Conservation (phyloP, 139 green algal genomes). For the Chlorella sp. region DNA sequence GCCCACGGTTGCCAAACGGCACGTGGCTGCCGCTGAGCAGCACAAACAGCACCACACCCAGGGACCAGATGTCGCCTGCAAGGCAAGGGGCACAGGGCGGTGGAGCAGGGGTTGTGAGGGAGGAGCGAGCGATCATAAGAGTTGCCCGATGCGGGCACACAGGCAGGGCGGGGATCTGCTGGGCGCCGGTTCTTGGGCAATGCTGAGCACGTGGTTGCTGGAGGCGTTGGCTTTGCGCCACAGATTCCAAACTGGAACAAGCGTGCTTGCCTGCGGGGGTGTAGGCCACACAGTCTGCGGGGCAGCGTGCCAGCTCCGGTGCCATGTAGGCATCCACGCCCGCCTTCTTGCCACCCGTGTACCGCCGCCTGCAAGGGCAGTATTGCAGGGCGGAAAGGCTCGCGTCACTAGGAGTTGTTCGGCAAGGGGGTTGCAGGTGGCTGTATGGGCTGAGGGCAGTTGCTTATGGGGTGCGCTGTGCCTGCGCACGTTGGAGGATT, state of each 20-base stretch:
- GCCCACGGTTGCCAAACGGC: constrained; percentile 48
- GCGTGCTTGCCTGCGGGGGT: constrained; percentile 21
- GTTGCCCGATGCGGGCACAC: too few species aligned
- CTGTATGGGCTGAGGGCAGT: too few species aligned
- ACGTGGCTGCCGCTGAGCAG: constrained; percentile 46
- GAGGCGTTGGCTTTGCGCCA: too few species aligned
- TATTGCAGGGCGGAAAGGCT: too few species aligned
- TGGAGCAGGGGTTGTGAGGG: not conserved
- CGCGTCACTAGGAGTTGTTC: too few species aligned
- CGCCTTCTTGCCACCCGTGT: constrained; percentile 16
- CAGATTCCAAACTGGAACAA: not conserved
- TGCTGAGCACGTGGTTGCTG: too few species aligned
- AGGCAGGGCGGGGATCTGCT: too few species aligned
- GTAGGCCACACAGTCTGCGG: constrained; percentile 20
- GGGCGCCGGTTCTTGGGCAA: too few species aligned
- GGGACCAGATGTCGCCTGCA: constrained; percentile 48
- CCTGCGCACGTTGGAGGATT: too few species aligned
- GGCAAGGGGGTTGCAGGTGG: too few species aligned
- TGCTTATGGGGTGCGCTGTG: too few species aligned
- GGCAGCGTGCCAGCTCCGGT: constrained; percentile 45
- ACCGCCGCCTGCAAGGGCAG: not conserved
- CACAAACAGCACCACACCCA: constrained; percentile 50
- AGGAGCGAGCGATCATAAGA: too few species aligned
- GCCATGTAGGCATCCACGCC: constrained; percentile 38
- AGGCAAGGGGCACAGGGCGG: not conserved